phyloP scores from a whole-genome alignment of 2,329 filamentous ascomycete species.

The Emericellopsis cladophorae region DNA sequence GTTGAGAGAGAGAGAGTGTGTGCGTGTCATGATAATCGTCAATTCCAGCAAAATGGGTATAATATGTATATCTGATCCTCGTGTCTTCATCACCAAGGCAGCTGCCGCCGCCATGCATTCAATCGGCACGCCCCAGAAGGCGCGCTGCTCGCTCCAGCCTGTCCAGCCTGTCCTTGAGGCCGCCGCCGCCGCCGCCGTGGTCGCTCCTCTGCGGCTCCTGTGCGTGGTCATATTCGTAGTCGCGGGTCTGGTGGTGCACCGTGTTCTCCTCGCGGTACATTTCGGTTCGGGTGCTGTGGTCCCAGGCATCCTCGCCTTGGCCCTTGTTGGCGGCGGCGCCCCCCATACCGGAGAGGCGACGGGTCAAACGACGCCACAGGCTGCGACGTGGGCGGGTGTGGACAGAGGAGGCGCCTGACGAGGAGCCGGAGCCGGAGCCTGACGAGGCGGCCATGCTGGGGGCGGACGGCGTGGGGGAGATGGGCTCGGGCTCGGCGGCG shows the following conservation, averaged over 20 bases:
- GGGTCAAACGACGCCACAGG: constrained; percentile 14
- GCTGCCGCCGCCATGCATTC: background rate
- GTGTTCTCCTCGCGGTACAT: constrained; percentile 19
- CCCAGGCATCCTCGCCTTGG: constrained; percentile 4
- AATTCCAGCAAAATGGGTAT: too few species aligned
- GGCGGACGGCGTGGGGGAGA: constrained; percentile 16
- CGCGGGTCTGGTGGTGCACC: constrained; percentile 1
- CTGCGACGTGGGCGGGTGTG: constrained; percentile 7
- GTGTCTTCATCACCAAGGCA: background rate
- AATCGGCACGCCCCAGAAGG: constrained; percentile 14
- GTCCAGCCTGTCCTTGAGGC: constrained; percentile 21
- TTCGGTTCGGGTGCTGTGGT: constrained; percentile 13
- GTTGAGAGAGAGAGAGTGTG: too few species aligned
- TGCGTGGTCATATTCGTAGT: background rate
- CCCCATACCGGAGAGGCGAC: constrained; percentile 11
- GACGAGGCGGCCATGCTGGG: constrained; percentile 17
- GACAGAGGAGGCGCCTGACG: constrained; percentile 6
- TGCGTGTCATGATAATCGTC: background rate
- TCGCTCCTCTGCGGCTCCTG: constrained; percentile 6
- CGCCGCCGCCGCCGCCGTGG: constrained; percentile 9
- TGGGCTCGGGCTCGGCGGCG: constrained; percentile 11
- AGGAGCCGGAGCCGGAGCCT: constrained; percentile 8
- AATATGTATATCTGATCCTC: background rate
- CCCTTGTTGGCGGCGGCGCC: constrained; percentile 4
- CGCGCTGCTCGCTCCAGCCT: constrained; percentile 25